Base-by-base conservation (phyloP, 495 filamentous ascomycete species). In the Trichoderma reesei region DNA sequence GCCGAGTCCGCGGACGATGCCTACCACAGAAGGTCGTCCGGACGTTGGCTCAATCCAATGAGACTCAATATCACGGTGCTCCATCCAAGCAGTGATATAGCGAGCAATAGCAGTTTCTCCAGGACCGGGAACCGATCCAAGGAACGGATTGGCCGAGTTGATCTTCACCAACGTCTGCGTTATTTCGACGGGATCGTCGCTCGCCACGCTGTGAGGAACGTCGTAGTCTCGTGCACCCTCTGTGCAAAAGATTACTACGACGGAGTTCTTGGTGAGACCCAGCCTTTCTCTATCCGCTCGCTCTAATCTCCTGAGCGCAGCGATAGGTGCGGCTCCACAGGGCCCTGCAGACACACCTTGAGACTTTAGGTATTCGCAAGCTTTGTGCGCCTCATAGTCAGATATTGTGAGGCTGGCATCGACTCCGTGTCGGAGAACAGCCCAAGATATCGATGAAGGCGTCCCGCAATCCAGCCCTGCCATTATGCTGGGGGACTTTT, bases 401-500 rank as follows among this genome's bases (percentile, higher is more conserved):
- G 78, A 80, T 0, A 90, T 78, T 0, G 78, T 80, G 4, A 89
- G 69, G 63, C 77, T 78, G 0, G 78, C 85, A 74, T 88, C 85
- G 2, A 88, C 78, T 38, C 83, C 79, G 6, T 74, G 69, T 14
- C 75, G 69, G 16, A 90, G 68, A 1, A 82, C 64, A 1, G 81
- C 77, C 88, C 88, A 90, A 2, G 87, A 83, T 9, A 76, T 82
- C 1, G 73, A 73, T 0, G 86, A 88, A 6, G 88, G 75, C 1
- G 85, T 88, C 3, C 86, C 86, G 66, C 86, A 89, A 66, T 86
- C 81, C 80, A 89, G 81, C 2, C 87, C 86, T 61, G 76, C 75
- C 87, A 90, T 89, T 68, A 88, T 87, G 5, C 82, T 88, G 9
- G 76, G 68, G 0, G 71, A 74, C 0, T 85, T 88, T 33, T 44